Evolutionary conservation across 2,329 filamentous ascomycete genomes (phyloP).

Genomic region (Cryphonectria radicalis): DNA sequence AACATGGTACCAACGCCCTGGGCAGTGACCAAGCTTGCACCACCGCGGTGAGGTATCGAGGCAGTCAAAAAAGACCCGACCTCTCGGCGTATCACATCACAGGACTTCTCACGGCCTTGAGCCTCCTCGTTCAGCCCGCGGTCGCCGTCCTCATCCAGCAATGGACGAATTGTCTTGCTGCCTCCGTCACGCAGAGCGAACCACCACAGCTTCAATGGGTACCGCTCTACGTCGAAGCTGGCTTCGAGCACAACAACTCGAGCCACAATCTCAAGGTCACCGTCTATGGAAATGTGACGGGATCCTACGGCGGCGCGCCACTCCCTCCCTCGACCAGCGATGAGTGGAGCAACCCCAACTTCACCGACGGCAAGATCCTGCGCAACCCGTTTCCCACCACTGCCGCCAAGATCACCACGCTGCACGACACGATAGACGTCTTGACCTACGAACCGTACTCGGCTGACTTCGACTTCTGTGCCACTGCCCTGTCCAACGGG

Average conservation of each 20-base stretch:
- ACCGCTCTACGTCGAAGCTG: slow-evolving; percentile 74
- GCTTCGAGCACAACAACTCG: slow-evolving; percentile 66
- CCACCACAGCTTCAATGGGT: slow-evolving; percentile 76
- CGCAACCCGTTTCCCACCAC: slow-evolving; percentile 56
- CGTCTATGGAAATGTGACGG: slow-evolving; percentile 90
- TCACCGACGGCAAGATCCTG: slow-evolving; percentile 76
- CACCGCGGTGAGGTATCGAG: not conserved
- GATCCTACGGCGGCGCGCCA: slow-evolving; percentile 59
- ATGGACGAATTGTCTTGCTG: slow-evolving; percentile 82
- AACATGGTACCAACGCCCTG: not conserved
- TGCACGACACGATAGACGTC: slow-evolving; percentile 73
- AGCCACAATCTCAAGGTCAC: slow-evolving; percentile 74
- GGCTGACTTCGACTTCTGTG: slow-evolving; percentile 67
- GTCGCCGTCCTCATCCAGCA: slow-evolving; percentile 68
- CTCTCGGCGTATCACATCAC: slow-evolving; percentile 26
- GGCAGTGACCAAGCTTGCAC: not conserved
- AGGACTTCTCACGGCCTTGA: slow-evolving; percentile 45
- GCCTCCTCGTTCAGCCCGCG: slow-evolving; percentile 42
- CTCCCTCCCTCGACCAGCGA: slow-evolving; percentile 65
- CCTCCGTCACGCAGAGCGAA: slow-evolving; percentile 58
- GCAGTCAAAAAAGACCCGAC: not conserved
- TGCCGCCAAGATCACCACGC: slow-evolving; percentile 67
- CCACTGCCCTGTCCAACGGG: slow-evolving; percentile 59
- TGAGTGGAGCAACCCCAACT: slow-evolving; percentile 64
- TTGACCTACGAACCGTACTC: slow-evolving; percentile 75